A percentile compares a stretch with the other conserved stretches of the same genome.
Conservation (phyloP, 2,329 filamentous ascomycete species). For the Neofusicoccum laricinum region DNA sequence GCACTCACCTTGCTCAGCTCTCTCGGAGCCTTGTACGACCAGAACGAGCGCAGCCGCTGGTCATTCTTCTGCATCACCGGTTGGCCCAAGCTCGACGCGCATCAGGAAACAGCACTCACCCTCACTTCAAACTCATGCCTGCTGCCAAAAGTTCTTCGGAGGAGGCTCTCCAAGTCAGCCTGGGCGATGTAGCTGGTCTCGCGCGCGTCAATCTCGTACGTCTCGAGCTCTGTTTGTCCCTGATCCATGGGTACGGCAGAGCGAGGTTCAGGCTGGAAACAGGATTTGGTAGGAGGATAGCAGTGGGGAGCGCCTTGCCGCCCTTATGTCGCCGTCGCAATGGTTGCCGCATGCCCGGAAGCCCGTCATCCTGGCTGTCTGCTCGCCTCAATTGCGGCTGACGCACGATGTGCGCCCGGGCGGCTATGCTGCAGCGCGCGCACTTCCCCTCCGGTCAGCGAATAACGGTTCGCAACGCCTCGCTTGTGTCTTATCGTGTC, state of each 20-base stretch:
- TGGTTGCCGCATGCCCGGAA: background rate
- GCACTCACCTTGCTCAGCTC: background rate
- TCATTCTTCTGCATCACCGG: background rate
- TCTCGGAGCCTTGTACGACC: background rate
- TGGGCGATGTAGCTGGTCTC: constrained; percentile 3
- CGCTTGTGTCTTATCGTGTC: too few relatives aligned
- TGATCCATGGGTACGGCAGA: background rate
- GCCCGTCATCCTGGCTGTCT: background rate
- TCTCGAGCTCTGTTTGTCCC: background rate
- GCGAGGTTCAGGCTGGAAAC: background rate
- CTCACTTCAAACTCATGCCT: background rate
- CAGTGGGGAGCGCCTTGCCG: background rate
- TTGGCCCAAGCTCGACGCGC: background rate
- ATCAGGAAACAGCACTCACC: background rate
- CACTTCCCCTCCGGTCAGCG: too few relatives aligned
- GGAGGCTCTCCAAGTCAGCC: background rate
- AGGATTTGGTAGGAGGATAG: background rate
- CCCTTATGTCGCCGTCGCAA: background rate
- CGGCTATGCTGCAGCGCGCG: background rate
- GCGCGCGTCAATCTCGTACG: background rate
- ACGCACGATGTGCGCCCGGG: background rate
- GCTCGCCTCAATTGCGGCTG: background rate
- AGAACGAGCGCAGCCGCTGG: background rate
- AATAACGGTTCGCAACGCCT: too few relatives aligned
- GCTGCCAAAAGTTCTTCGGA: background rate